Evolutionary conservation across 2,329 filamentous ascomycete genomes (phyloP).

Genomic region (Niveomyces coronatus): DNA sequence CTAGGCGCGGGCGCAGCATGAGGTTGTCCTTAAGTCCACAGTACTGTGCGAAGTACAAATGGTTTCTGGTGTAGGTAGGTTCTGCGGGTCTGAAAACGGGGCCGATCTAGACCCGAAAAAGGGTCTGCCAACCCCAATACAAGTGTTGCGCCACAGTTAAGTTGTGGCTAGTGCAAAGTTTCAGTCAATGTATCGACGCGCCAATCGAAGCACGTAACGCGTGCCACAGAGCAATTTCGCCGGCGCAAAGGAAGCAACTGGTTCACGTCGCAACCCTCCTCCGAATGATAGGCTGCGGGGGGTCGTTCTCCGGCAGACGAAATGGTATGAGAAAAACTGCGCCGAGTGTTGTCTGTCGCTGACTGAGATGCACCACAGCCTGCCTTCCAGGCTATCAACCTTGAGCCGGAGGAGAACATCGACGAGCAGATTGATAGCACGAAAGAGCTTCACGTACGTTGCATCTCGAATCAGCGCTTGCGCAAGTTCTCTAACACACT

Average conservation of each 20-base stretch:
- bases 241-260: background rate
- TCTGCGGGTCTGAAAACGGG: too few species aligned
- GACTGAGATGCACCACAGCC: conserved; percentile 28
- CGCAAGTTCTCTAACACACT: background rate
- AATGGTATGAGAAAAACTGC: conserved; percentile 2
- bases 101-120: too few species aligned
- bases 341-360: conserved; percentile 1
- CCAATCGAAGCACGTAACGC: background rate
- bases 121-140: too few species aligned
- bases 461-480: background rate
- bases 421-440: conserved; percentile 93
- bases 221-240: background rate
- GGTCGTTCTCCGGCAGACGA: conserved; percentile 7
- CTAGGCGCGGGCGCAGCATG: too few species aligned
- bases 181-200: background rate
- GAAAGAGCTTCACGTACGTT: conserved; percentile 74
- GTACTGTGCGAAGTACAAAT: too few species aligned
- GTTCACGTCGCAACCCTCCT: background rate
- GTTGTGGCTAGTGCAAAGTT: conserved; percentile 7
- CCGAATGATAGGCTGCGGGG: conserved; percentile 3
- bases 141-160: conserved; percentile 9
- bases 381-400: conserved; percentile 79
- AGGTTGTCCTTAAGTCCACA: too few species aligned
- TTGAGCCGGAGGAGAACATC: conserved; percentile 82
- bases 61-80: too few species aligned